A percentile compares a stretch with the other conserved stretches of the same genome.
These are phyloP conservation scores for Neofusicoccum kwambonambiense DNA, from an alignment of 2,329 filamentous ascomycete genomes.

Conservation along the genomic window DNA sequence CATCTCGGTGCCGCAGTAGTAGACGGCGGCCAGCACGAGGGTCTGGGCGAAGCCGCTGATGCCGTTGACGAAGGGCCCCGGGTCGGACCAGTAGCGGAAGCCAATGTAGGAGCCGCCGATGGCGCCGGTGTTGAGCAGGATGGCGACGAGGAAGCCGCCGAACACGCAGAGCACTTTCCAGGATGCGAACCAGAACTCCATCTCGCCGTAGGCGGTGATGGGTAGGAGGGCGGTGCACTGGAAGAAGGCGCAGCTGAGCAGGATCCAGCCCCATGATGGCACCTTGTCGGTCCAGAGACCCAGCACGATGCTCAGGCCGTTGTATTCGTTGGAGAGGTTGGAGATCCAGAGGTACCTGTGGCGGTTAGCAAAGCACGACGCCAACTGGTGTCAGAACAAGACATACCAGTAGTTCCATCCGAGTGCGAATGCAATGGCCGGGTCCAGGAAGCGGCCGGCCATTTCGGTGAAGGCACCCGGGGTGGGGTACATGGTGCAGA, in stretches of 20 bases:
- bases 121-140: slow-evolving; percentile 24
- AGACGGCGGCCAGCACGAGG: slow-evolving; percentile 44
- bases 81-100: slow-evolving; percentile 41
- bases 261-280: slow-evolving; percentile 58
- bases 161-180: slow-evolving; percentile 32
- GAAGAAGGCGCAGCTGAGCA: slow-evolving; percentile 49
- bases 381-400: no score
- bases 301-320: slow-evolving; percentile 40
- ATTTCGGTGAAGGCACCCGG: slow-evolving; percentile 67
- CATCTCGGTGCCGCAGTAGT: slow-evolving; percentile 37
- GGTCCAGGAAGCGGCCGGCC: slow-evolving; percentile 63
- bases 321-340: slow-evolving; percentile 50
- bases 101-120: slow-evolving; percentile 35
- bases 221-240: slow-evolving; percentile 20
- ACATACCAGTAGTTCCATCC: slow-evolving; percentile 62
- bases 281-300: slow-evolving; percentile 58
- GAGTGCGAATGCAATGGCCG: slow-evolving; percentile 69
- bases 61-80: slow-evolving; percentile 41
- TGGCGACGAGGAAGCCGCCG: slow-evolving; percentile 42
- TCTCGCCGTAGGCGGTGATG: slow-evolving; percentile 34
- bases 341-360: slow-evolving; percentile 58
- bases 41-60: slow-evolving; percentile 43
- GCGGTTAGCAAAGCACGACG: no score
- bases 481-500: slow-evolving; percentile 71
- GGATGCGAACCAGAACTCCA: slow-evolving; percentile 46